Evolutionary conservation across 768 basidiomycete species (phyloP).

Genomic region (Solioccasus polychromus): DNA sequence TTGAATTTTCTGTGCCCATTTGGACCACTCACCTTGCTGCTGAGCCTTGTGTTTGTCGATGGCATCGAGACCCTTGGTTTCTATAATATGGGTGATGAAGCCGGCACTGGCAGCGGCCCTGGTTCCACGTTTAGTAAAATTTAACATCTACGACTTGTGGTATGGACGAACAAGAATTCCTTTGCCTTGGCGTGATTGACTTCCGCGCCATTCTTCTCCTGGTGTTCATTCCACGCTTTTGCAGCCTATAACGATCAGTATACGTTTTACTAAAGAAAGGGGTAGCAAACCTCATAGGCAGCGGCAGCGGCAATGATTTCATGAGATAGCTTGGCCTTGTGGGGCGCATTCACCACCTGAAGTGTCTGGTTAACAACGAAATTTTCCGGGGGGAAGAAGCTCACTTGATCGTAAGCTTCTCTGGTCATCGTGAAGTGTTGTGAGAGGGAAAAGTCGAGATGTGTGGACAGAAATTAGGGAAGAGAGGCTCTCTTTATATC

Average conservation of each 20-base stretch:
- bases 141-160: constrained; percentile 1
- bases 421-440: constrained; percentile 17
- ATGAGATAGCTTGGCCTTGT: constrained; percentile 60
- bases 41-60: constrained; percentile 45
- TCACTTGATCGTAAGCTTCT: constrained; percentile 20
- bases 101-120: constrained; percentile 57
- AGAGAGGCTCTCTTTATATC: constrained; percentile 16
- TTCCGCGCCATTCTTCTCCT: constrained; percentile 45
- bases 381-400: neutral
- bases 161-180: constrained; percentile 41
- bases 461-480: constrained; percentile 9
- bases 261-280: neutral
- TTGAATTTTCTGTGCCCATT: too few species aligned
- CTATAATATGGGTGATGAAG: constrained; percentile 51
- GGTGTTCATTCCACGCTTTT: constrained; percentile 61
- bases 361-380: neutral
- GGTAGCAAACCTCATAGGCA: constrained; percentile 50
- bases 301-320: constrained; percentile 69
- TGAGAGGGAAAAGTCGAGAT: neutral
- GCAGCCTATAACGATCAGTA: constrained; percentile 43
- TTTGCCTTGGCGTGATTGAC: constrained; percentile 53
- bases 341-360: constrained; percentile 47
- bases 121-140: neutral
- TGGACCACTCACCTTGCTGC: constrained; percentile 27
- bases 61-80: constrained; percentile 58